Conservation (phyloP, 75 land plant genomes). For the Chamaecyparis obtusa region DNA sequence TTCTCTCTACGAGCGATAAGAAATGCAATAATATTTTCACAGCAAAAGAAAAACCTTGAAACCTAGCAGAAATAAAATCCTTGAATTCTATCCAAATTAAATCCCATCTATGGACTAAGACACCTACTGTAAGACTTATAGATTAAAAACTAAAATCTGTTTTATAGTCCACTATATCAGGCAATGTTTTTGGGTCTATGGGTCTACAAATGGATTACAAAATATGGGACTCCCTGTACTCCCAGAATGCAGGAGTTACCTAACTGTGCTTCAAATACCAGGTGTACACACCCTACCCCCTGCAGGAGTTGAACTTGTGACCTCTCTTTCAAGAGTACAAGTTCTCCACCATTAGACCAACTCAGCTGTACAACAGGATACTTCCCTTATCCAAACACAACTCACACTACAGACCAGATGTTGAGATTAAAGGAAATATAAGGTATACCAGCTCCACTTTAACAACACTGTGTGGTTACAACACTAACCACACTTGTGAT, state of each 20-base stretch:
- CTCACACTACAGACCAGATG: background rate
- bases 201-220: too few relatives aligned
- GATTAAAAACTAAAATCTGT: too few relatives aligned
- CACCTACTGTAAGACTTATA: background rate
- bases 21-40: background rate
- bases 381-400: background rate
- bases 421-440: background rate
- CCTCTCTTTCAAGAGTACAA: too few relatives aligned
- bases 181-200: too few relatives aligned
- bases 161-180: too few relatives aligned
- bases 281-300: too few relatives aligned
- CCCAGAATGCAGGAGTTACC: too few relatives aligned
- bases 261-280: too few relatives aligned
- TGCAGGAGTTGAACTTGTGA: too few relatives aligned
- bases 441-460: background rate
- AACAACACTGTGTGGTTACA: background rate
- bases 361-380: background rate
- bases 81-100: background rate
- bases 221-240: too few relatives aligned
- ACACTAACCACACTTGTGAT: background rate
- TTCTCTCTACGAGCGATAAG: background rate
- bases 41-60: background rate
- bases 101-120: background rate
- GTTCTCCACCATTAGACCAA: too few relatives aligned
- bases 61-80: background rate